These are phyloP conservation scores for Mycena haematopus DNA, from an alignment of 768 basidiomycete genomes.

Conservation along the genomic window DNA sequence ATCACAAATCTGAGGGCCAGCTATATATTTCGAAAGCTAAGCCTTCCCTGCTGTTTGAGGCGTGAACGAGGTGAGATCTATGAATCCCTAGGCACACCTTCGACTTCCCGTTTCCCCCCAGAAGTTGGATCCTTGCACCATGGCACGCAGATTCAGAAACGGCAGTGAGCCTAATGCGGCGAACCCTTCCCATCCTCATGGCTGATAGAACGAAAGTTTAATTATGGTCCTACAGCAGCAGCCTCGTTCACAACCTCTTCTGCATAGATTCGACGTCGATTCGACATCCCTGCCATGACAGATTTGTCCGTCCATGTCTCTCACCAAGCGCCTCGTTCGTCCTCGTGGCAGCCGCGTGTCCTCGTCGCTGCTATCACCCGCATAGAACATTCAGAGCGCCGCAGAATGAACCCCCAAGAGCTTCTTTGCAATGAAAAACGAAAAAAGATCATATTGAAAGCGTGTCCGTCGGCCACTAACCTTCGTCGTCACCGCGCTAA, in stretches of 20 bases:
- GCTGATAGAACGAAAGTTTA: constrained; percentile 23
- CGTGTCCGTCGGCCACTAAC: constrained; percentile 25
- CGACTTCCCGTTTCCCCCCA: constrained; percentile 24
- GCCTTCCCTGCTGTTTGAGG: constrained; percentile 24
- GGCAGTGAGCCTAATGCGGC: constrained; percentile 26
- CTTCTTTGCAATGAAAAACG: constrained; percentile 15
- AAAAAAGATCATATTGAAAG: constrained; percentile 14
- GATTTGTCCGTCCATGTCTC: background rate
- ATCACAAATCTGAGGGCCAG: constrained; percentile 16
- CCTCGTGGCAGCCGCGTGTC: constrained; percentile 21
- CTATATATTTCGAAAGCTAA: constrained; percentile 26
- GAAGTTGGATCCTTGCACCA: constrained; percentile 10
- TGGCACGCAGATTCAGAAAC: constrained; percentile 12
- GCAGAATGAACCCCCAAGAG: constrained; percentile 18
- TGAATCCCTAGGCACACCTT: constrained; percentile 25
- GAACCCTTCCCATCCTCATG: constrained; percentile 22
- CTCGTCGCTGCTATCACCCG: constrained; percentile 1
- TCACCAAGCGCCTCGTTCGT: constrained; percentile 1
- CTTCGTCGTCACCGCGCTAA: constrained; percentile 17
- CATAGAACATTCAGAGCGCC: constrained; percentile 3
- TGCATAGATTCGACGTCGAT: constrained; percentile 8
- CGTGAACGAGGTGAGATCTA: constrained; percentile 28
- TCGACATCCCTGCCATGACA: background rate
- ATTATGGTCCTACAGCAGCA: constrained; percentile 5
- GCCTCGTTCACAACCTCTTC: constrained; percentile 4